phyloP scores from a whole-genome alignment of 2,329 filamentous ascomycete genomes.

The Coniochaeta hoffmannii region DNA sequence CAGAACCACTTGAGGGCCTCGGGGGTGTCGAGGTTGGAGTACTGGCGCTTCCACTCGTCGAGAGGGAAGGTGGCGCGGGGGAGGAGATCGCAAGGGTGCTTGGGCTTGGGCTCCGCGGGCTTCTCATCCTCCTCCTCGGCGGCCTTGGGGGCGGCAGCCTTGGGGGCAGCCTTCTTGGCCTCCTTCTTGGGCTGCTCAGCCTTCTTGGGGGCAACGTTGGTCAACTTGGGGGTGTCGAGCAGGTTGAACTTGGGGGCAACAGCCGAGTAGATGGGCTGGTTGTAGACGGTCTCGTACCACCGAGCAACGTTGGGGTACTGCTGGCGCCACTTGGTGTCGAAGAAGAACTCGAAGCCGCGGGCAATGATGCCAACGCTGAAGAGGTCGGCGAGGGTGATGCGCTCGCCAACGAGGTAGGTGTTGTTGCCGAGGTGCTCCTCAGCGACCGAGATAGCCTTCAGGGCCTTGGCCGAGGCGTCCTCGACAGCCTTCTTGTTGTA shows the following conservation, averaged over 20 bases:
- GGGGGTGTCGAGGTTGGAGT: slow-evolving; percentile 90
- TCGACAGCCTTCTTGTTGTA: slow-evolving; percentile 99
- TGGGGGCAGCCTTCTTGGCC: slow-evolving; percentile 33
- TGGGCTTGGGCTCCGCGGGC: slow-evolving; percentile 69
- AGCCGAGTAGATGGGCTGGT: slow-evolving; percentile 83
- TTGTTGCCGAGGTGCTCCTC: slow-evolving; percentile 86
- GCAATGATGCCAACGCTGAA: slow-evolving; percentile 72
- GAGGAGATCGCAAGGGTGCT: slow-evolving; percentile 89
- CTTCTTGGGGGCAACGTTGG: slow-evolving; percentile 70
- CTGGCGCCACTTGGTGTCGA: slow-evolving; percentile 81
- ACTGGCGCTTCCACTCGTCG: slow-evolving; percentile 98
- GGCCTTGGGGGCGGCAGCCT: slow-evolving; percentile 27
- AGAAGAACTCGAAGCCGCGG: slow-evolving; percentile 90
- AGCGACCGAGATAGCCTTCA: slow-evolving; percentile 62
- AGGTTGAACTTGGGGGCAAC: slow-evolving; percentile 70
- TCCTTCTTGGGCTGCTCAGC: slow-evolving; percentile 61
- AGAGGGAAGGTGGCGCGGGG: slow-evolving; percentile 73
- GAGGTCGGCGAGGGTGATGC: slow-evolving; percentile 91
- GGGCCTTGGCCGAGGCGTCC: slow-evolving; percentile 61
- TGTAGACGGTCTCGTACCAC: slow-evolving; percentile 92
- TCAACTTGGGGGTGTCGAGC: slow-evolving; percentile 72
- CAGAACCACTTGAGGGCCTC: slow-evolving; percentile 95
- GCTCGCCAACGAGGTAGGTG: slow-evolving; percentile 97
- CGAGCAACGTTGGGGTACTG: slow-evolving; percentile 80
- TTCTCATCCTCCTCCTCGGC: slow-evolving; percentile 40